These are phyloP conservation scores for Rubia tinctorum DNA, from an alignment of 305 asterid species.

Conservation along the genomic window DNA sequence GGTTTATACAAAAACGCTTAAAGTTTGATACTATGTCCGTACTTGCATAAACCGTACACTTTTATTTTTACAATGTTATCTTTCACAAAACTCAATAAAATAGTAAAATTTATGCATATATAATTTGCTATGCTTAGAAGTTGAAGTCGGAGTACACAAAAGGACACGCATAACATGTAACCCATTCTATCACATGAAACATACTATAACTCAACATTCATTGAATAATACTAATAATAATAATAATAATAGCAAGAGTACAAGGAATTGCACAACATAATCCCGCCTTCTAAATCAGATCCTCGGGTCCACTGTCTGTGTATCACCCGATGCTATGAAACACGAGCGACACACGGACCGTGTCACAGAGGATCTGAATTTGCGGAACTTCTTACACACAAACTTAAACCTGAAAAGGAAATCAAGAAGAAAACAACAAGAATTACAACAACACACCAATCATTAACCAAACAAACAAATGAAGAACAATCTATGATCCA, in stretches of 20 bases:
- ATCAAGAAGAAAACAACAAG: neutral
- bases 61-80: too few species aligned
- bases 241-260: neutral
- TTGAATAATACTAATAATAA: neutral
- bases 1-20: too few species aligned
- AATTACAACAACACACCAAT: neutral
- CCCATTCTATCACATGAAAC: neutral
- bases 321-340: neutral
- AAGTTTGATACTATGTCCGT: too few species aligned
- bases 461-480: neutral
- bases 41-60: too few species aligned
- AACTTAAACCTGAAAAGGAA: neutral
- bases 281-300: neutral
- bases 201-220: neutral
- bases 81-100: too few species aligned
- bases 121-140: too few species aligned
- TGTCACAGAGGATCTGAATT: neutral
- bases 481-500: slow-evolving; percentile 17
- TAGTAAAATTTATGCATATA: too few species aligned
- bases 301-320: neutral
- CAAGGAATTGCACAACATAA: neutral
- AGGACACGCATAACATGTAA: neutral
- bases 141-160: neutral
- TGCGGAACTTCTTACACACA: neutral
- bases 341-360: neutral